phyloP scores from a whole-genome alignment of 2,329 filamentous ascomycete genomes.

The Fusarium sacchari region DNA sequence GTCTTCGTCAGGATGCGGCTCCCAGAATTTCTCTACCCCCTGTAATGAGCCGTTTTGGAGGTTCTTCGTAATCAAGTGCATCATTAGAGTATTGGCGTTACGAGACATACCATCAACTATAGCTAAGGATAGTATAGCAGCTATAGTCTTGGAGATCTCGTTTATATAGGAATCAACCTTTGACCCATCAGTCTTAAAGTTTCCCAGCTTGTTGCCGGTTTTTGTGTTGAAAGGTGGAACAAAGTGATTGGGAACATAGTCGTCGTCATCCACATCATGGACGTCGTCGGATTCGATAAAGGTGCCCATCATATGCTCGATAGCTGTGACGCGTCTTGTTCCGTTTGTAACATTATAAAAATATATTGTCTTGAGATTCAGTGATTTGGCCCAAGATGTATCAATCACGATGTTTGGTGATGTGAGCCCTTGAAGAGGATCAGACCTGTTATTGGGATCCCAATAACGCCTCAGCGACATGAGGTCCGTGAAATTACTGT shows the following conservation, averaged over 20 bases:
- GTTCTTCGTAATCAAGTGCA: not conserved
- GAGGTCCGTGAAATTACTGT: not conserved
- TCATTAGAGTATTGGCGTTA: not conserved
- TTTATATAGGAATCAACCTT: not conserved
- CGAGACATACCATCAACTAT: not conserved
- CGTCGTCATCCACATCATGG: not conserved
- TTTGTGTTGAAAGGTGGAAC: not conserved
- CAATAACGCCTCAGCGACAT: not conserved
- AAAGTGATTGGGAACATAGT: not conserved
- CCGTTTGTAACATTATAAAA: not conserved
- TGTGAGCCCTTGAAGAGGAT: not conserved
- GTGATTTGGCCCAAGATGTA: not conserved
- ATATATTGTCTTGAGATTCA: fast-evolving
- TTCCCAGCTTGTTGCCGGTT: not conserved
- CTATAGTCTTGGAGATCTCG: not conserved
- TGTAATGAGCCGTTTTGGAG: not conserved
- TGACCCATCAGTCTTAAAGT: not conserved
- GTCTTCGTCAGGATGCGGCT: not conserved
- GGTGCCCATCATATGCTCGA: not conserved
- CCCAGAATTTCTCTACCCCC: not conserved
- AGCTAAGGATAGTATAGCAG: not conserved
- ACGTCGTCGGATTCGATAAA: not conserved
- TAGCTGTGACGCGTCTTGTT: not conserved
- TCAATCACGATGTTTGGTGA: not conserved
- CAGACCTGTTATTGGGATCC: not conserved